Base-by-base conservation (phyloP, 1,139 yeast genomes). In the Suhomyces bokatorum region DNA sequence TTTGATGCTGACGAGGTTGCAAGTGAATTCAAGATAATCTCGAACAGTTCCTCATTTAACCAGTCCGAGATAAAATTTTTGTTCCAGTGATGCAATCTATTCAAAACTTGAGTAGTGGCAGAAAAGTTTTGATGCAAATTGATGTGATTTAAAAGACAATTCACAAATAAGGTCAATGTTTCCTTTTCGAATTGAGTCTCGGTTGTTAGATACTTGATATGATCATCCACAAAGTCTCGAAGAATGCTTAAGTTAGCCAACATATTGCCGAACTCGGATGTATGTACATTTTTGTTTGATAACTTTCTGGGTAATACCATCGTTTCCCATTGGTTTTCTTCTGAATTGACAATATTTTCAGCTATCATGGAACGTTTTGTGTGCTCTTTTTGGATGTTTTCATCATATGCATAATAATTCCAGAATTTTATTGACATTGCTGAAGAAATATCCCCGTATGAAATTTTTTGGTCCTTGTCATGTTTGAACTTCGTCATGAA, bases 81-180 rank as follows among this genome's bases (percentile, higher is more conserved):
- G 36, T 67, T 59, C 14, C 55, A 20, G 15, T 51, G 45, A 26
- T 60, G 55, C 8, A 70, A 43, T 6, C 53, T 52, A 4, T 47
- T 40, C 11, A 73, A 51, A 0, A 62, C 64, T 32, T 56, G 51
- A 0, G 61, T 59, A 2, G 64, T 51, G 0, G 70, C 76, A 0
- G 70, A 57, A 39, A 69, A 67, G 48, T 71, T 72, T 46, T 71
- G 77, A 46, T 65, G 59, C 13, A 64, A 44, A 34, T 59, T 60
- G 17, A 70, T 53, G 51, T 73, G 78, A 47, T 69, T 65, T 22
- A 74, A 53, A 6, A 72, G 39, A 48, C 78, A 70, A 50, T 72
- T 70, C 20, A 71, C 50, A 46, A 73, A 70, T 4, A 71, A 41
- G 3, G 56, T 60, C 12, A 58, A 49, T 6, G 74, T 66, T n/a